Evolutionary conservation across 257 asterid species (phyloP), one percentile per base, ranked within the genome.

Genomic region (Paulownia fortunei): DNA sequence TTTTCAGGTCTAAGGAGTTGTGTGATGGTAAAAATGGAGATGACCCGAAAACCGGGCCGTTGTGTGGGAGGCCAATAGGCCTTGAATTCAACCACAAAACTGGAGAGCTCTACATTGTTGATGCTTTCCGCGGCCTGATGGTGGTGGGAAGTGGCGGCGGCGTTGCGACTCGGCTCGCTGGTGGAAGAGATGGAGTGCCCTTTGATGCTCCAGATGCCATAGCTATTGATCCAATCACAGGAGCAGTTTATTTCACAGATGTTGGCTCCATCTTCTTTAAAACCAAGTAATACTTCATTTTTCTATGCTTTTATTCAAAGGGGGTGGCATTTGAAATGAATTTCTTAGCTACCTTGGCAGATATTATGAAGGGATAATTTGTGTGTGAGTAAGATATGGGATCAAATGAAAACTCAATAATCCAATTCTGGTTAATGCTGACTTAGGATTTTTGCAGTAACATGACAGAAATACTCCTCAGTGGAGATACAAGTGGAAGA

Each of bases 121-220:
- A 87, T 76, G 85, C 72, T 12, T 46, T 24, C 64, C 59, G 10
- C 11, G 96, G 96, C 10, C 83, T 89, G 11, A 64, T 86, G 83
- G 84, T 79, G 58, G 96, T 91, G 24, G 90, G 90, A 36, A 55
- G 76, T 0, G 23, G 77, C 1, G 96, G 96, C 6, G 91, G 89
- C 26, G 55, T 78, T 9, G 92, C 86, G 12, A 79, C 74, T 6
- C 80, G 0, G 15, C 80, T 80, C 9, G 63, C 77, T 1, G 67
- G 61, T 2, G 76, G 88, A 26, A 30, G 49, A 16, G 78, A 81
- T 16, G 89, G 88, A 27, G 78, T 64, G 13, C 84, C 80, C 3
- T 51, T 76, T 44, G 84, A 83, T 67, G 79, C 75, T 37, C 86
- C 72, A 0, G 87, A 89, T 55, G 91, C 87, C 19, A 15, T 89